These are phyloP conservation scores for Rhizomucor pusillus DNA, from an alignment of 371 early-diverging fungal genomes.

Conservation along the genomic window DNA sequence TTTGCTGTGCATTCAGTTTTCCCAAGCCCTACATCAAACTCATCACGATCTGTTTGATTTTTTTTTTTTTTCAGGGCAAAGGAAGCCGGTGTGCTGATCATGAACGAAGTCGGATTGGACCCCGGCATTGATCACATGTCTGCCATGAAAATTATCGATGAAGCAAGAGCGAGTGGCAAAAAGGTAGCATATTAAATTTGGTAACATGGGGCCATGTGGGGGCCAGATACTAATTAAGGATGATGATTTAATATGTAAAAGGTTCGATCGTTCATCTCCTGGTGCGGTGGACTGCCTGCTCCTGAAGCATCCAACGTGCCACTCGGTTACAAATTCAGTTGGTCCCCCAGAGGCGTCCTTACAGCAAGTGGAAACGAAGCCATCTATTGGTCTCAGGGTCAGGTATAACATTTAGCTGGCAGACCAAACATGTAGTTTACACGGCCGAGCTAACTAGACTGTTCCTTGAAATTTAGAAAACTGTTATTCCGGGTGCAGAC, in stretches of 20 bases:
- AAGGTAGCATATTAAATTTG: constrained; percentile 32
- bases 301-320: constrained; percentile 88
- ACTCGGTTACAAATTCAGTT: constrained; percentile 89
- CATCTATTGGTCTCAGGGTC: constrained; percentile 69
- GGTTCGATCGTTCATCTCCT: constrained; percentile 79
- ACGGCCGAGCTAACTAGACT: too few species aligned
- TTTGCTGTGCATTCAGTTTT: neutral
- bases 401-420: constrained; percentile 34
- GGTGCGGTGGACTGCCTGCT: constrained; percentile 91
- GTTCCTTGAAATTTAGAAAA: constrained; percentile 12
- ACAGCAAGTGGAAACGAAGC: constrained; percentile 85
- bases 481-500: constrained; percentile 70
- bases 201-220: too few species aligned
- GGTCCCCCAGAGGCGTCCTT: constrained; percentile 86
- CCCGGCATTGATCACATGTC: constrained; percentile 98
- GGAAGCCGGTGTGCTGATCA: constrained; percentile 79
- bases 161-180: constrained; percentile 65
- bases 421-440: neutral
- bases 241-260: constrained; percentile 17
- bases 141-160: constrained; percentile 95
- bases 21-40: neutral
- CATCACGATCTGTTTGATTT: neutral
- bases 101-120: constrained; percentile 98
- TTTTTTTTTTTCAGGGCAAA: constrained; percentile 63
- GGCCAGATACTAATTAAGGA: neutral